Evolutionary conservation across 768 basidiomycete species (phyloP), one percentile per base, ranked within the genome.

Genomic region (Leccinum variicolor): DNA sequence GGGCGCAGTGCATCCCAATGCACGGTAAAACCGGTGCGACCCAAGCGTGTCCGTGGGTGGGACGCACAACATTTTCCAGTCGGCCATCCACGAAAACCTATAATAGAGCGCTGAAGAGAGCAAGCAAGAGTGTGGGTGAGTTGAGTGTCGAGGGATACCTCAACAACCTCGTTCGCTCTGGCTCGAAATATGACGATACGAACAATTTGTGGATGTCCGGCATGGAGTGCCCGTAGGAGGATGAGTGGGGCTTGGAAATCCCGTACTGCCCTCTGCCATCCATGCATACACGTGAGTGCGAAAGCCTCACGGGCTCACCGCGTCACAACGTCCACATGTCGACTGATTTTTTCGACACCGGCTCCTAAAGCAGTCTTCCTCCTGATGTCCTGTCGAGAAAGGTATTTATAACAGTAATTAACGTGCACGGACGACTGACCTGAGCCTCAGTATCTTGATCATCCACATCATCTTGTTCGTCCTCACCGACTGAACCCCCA

Each of bases 341-440:
- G 63, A 55, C 74, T 75, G 53, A 74, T 61, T 59, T 74, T 74
- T 59, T 74, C 74, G 19, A 74, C 69, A 8, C 74, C 74, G 9
- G 73, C 73, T 21, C 73, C 71, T 0, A 73, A 62, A 3, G 67
- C 63, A 14, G 74, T 74, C 58, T 67, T 75, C 45, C 74, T 65
- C 19, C 28, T 17, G 11, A 52, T 51, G 33, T 69, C 69, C 71
- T 74, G 54, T 34, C 46, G 29, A 51, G 19, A 48, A 49, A 45
- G 8, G 50, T 53, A 52, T 69, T 62, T 19, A 53, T 53, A 53
- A 6, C 14, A 19, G 10, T 47, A 11, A 2, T 34, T 19, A 5
- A 43, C 4, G 52, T 2, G 23, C 4, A 7, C 1, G 13, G 17
- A 54, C 5, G 23, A 53, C 66, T 21, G 15, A 72, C 70, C 68